These are phyloP conservation scores for Geoglossum glabrum DNA, from an alignment of 495 filamentous ascomycete genomes.

Conservation along the genomic window DNA sequence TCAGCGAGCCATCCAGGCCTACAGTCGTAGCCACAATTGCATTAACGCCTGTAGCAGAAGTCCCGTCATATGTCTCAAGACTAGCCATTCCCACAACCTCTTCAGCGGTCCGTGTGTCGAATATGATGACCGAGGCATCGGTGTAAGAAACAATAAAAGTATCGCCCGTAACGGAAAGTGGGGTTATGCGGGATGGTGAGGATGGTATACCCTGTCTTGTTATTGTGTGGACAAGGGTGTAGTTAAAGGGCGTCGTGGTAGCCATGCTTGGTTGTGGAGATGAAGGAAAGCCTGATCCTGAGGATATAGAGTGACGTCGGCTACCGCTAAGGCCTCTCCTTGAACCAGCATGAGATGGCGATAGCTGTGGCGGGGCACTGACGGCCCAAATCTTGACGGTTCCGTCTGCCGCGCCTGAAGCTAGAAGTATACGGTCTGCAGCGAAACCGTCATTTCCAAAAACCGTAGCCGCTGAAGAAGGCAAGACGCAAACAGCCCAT, in stretches of 20 bases:
- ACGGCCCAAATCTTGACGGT: constrained; percentile 86
- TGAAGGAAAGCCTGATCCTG: constrained; percentile 71
- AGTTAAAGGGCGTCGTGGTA: constrained; percentile 41
- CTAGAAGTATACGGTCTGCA: constrained; percentile 70
- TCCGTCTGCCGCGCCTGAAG: constrained; percentile 79
- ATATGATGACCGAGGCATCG: constrained; percentile 77
- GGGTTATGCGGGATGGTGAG: constrained; percentile 79
- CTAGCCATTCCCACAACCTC: constrained; percentile 84
- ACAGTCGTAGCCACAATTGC: constrained; percentile 73
- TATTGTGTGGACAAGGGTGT: constrained; percentile 68
- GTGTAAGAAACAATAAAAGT: constrained; percentile 84
- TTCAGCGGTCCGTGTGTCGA: constrained; percentile 78
- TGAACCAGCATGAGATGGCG: constrained; percentile 55
- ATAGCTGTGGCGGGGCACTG: constrained; percentile 69
- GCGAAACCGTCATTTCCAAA: constrained; percentile 58
- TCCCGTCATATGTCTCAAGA: constrained; percentile 79
- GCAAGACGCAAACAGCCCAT: constrained; percentile 86
- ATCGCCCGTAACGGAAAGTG: constrained; percentile 67
- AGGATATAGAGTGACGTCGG: constrained; percentile 74
- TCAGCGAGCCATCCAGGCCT: constrained; percentile 40
- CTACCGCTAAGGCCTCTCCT: constrained; percentile 51
- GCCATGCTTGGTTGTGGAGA: constrained; percentile 78
- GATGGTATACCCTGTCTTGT: constrained; percentile 37
- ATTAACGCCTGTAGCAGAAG: constrained; percentile 65
- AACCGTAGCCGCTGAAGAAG: constrained; percentile 56